Evolutionary conservation across 2,329 filamentous ascomycete genomes (phyloP).

Genomic region (Cyclaneusma minus): DNA sequence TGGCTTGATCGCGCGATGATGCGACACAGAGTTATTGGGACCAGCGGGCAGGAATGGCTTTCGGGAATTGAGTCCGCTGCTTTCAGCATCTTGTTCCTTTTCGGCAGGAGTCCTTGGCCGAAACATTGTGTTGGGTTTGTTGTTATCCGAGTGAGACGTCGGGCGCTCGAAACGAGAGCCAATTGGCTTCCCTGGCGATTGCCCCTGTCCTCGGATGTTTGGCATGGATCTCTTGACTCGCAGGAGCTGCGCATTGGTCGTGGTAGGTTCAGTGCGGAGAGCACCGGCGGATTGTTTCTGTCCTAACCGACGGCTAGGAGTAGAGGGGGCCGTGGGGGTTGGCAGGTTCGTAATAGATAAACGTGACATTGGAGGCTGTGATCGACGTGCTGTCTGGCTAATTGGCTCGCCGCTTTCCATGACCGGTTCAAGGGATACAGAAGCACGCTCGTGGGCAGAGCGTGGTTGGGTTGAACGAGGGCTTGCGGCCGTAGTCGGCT

Average conservation of each 20-base stretch:
- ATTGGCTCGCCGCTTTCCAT: conserved; percentile 74
- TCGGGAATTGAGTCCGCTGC: conserved; percentile 35
- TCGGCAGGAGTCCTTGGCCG: conserved; percentile 62
- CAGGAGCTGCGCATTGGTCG: conserved; percentile 47
- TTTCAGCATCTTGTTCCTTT: conserved; percentile 26
- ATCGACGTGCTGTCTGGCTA: conserved; percentile 39
- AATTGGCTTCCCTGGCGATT: conserved; percentile 34
- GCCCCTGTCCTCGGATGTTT: conserved; percentile 32
- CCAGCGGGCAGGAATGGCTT: conserved; percentile 74
- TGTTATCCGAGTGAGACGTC: conserved; percentile 38
- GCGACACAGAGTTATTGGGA: conserved; percentile 55
- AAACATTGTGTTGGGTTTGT: conserved; percentile 32
- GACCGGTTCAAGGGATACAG: conserved; percentile 76
- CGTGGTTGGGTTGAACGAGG: conserved; percentile 69
- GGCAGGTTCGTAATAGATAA: conserved; percentile 50
- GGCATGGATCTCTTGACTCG: conserved; percentile 51
- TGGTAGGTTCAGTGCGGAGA: conserved; percentile 43
- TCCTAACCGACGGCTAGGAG: conserved; percentile 43
- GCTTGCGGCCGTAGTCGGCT: conserved; percentile 31
- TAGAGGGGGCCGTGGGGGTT: conserved; percentile 43
- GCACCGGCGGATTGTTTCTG: conserved; percentile 36
- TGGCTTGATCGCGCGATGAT: conserved; percentile 60
- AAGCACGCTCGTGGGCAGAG: conserved; percentile 49
- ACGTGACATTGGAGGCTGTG: conserved; percentile 40
- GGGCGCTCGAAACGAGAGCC: conserved; percentile 37